Evolutionary conservation across 2,329 filamentous ascomycete species (phyloP), one percentile per base, ranked within the genome.

Genomic region (Venturia nashicola): DNA sequence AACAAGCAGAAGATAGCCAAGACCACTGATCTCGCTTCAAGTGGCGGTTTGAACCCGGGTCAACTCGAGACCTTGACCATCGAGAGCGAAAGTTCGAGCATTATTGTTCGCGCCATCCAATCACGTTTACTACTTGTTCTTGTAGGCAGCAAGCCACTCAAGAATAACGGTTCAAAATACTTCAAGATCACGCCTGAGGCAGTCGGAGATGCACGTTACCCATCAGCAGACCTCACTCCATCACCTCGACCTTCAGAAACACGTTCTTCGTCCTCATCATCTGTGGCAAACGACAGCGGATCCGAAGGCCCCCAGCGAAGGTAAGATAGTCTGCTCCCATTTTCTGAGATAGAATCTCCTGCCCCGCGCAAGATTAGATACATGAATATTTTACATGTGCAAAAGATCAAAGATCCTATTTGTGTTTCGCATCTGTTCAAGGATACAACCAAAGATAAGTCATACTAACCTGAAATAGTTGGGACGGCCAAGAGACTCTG

Each of bases 81-180:
- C 59, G 78, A 80, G 64, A 76, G 76, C 46, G 72, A 77, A 65
- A 69, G 71, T 55, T 74, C 74, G 66, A 81, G 80, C 67, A 72
- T 80, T 61, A 73, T 81, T 57, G 73, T 79, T 60, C 77, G 77
- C 40, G 73, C 74, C 39, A 67, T 81, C 18, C 79, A 80, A 67
- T 72, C 76, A 11, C 75, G 76, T 14, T 70, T 81, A 2, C 71
- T 81, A 0, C 72, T 81, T 2, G 76, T 80, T 2, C 71, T 81
- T 3, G 76, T 80, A 59, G 79, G 79, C 34, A 76, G 75, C 46
- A 76, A 79, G 1, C 77, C 78, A 23, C 32, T 7, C 18, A 57
- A 34, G 9, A 12, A 57, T 57, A 18, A 57, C 18, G 78, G 77
- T 11, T 43, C 27, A 71, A 70, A 5, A 73, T 73, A 9, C 71